Base-by-base conservation (phyloP, 208 protist species). In the Acanthamoeba lenticulata region DNA sequence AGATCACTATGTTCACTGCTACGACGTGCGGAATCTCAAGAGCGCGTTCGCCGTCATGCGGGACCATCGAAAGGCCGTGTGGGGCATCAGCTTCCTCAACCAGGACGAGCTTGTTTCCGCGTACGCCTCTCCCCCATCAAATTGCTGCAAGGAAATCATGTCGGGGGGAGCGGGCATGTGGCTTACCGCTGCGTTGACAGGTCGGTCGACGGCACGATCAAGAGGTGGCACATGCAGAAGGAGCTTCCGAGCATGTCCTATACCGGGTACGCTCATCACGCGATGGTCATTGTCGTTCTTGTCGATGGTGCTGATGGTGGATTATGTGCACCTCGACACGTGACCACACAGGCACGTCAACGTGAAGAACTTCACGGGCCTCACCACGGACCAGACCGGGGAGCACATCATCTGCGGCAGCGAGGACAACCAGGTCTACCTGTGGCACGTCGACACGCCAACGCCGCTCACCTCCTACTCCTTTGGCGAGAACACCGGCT, bases 1-100 rank as follows among this genome's bases (percentile, higher is more conserved):
- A 81, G 69, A 81, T 21, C 69, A 81, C 69, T 21, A 81, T 29
- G 69, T 81, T 21, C 24, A 81, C 69, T 81, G 69, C 27, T 81
- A 81, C 27, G 69, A 81, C 24, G 0, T 45, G 24, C 40, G 69
- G 27, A 47, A 42, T 32, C 69, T 47, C 38, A 81, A 5, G 21
- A 27, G 0, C 21, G 36, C 34, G 40, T 7, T 81, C 38, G 34
- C 34, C 27, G 34, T 81, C 21, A 11, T 81, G 69, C 69, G 69
- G 40, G 69, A 81, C 45, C 69, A 81, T 36, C 40, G 34, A 19
- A 81, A 45, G 69, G 69, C 69, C 4, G 69, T 81, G 17, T 81
- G 69, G 69, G 69, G 36, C n/a, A 6, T 81, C 38, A 81, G 36
- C 69, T 81, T 81, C 38, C 69, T 81, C 69, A 81, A 42, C 40